Evolutionary conservation across 129 eudicot genomes (phyloP), one percentile per base, ranked within the genome.

Genomic region (Flaveria brownii): DNA sequence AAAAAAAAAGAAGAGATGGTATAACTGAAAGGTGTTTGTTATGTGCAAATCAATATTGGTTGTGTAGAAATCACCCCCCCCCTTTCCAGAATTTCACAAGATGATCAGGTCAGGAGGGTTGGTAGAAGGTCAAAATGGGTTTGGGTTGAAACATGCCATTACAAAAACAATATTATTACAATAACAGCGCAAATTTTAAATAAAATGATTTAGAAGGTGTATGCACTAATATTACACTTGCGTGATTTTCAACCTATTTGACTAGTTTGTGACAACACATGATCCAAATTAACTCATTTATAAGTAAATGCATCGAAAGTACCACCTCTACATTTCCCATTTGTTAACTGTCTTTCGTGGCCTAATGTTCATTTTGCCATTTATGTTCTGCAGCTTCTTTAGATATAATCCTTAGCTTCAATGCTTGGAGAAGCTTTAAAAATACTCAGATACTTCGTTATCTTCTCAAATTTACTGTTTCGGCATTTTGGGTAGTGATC

Each of bases 351-450:
- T 33, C 66, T 74, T 16, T 62, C 20, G 57, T 43, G 54, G 73
- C 73, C 67, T 54, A 41, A 70, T 61, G 5, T 55, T 46, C 57
- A 17, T 69, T 13, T 78, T 61, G 16, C 59, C 60, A 18, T 47
- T 64, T 55, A 43, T 49, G 43, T 74, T 81, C 10, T 82, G 83
- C 97, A 95, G 99, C 97, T 86, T 39, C 85, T 68, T 72, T 95
- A 59, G 99, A 95, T 79, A 74, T 89, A 70, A 78, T 87, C 62
- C 97, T 95, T 30, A 95, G 96, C 73, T 86, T 85, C 80, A 77
- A 82, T 80, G 97, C 99, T 26, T 91, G 99, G 99, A 87, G 92
- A 76, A 91, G 96, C 85, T 68, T 91, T 83, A 95, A 87, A 82
- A 77, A 68, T 64, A 84, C 86, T 45, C 99, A 95, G 82, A 89